Percentiles rank a stretch among this genome's conserved stretches.
These are phyloP conservation scores for Epichloe glyceriae DNA, from an alignment of 2,329 filamentous ascomycete species.

Conservation along the genomic window DNA sequence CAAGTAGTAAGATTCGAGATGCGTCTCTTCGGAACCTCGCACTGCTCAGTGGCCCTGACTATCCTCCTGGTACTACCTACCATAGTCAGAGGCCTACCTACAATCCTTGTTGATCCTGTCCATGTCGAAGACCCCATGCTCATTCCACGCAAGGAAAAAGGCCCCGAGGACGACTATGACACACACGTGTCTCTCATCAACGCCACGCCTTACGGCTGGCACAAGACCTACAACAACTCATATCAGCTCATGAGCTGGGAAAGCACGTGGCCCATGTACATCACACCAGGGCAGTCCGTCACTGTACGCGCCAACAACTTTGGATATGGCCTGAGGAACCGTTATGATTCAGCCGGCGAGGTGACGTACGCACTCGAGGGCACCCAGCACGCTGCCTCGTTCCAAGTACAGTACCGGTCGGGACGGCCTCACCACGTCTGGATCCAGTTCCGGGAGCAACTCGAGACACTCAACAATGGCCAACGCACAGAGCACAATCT, in stretches of 20 bases:
- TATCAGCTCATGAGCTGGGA: slow-evolving; percentile 13
- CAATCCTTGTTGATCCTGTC: background rate
- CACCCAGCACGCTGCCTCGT: slow-evolving; percentile 14
- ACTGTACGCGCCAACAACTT: slow-evolving; percentile 1
- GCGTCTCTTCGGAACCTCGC: background rate
- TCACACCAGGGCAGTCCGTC: slow-evolving; percentile 15
- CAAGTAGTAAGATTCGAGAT: background rate
- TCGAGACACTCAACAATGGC: slow-evolving; percentile 12
- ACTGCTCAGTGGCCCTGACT: background rate
- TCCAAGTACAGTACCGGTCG: slow-evolving; percentile 13
- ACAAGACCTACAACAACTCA: slow-evolving; percentile 7
- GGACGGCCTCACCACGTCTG: slow-evolving; percentile 5
- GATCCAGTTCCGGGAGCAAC: slow-evolving; percentile 12
- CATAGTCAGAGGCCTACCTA: background rate
- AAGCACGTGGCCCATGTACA: slow-evolving; percentile 12
- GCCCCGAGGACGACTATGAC: background rate
- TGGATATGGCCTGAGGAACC: background rate
- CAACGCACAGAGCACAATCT: slow-evolving; percentile 8
- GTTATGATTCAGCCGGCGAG: slow-evolving; percentile 15
- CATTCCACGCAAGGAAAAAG: background rate
- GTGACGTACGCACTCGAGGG: slow-evolving; percentile 17
- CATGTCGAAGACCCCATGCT: background rate
- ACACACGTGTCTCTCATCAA: slow-evolving; percentile 18
- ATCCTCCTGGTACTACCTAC: background rate
- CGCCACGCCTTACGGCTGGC: slow-evolving; percentile 21